Evolutionary conservation across 2,329 filamentous ascomycete species (phyloP).

Genomic region (Stemphylium beticola): DNA sequence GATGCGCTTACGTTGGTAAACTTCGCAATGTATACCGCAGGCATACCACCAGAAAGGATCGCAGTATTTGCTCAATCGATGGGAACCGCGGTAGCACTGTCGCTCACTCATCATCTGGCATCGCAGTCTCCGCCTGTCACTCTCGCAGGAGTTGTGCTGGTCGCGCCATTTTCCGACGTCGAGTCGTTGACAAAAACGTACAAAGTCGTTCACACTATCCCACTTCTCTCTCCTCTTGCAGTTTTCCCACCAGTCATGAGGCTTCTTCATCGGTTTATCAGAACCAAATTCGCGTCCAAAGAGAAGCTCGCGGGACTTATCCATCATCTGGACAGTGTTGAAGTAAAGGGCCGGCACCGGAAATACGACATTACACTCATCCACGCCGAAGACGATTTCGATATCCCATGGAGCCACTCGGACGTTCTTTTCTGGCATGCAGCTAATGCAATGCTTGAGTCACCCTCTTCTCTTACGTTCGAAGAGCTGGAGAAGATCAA

Average conservation of each 20-base stretch:
- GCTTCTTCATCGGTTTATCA: slow-evolving; percentile 57
- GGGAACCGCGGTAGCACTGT: slow-evolving; percentile 61
- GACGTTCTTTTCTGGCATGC: slow-evolving; percentile 62
- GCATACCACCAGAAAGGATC: slow-evolving; percentile 61
- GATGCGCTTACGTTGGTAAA: slow-evolving; percentile 62
- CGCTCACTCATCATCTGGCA: slow-evolving; percentile 54
- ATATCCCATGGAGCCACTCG: slow-evolving; percentile 60
- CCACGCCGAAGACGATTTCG: slow-evolving; percentile 60
- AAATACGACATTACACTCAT: slow-evolving; percentile 58
- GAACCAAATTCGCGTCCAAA: slow-evolving; percentile 60
- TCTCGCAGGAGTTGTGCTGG: slow-evolving; percentile 63
- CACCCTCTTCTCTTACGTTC: slow-evolving; percentile 45
- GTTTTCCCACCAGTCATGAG: slow-evolving; percentile 51
- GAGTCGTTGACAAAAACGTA: slow-evolving; percentile 63
- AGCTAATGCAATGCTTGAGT: slow-evolving; percentile 54
- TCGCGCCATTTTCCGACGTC: slow-evolving; percentile 64
- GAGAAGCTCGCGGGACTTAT: slow-evolving; percentile 57
- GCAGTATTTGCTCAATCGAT: slow-evolving; percentile 66
- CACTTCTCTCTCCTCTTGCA: slow-evolving; percentile 60
- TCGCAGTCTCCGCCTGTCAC: slow-evolving; percentile 51
- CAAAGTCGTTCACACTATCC: slow-evolving; percentile 61
- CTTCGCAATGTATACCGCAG: slow-evolving; percentile 61
- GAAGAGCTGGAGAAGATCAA: slow-evolving; percentile 58
- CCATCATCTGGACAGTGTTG: slow-evolving; percentile 30
- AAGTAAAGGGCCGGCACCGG: slow-evolving; percentile 37